phyloP scores from a whole-genome alignment of 2,329 filamentous ascomycete genomes.

The Paecilomyces formosus region DNA sequence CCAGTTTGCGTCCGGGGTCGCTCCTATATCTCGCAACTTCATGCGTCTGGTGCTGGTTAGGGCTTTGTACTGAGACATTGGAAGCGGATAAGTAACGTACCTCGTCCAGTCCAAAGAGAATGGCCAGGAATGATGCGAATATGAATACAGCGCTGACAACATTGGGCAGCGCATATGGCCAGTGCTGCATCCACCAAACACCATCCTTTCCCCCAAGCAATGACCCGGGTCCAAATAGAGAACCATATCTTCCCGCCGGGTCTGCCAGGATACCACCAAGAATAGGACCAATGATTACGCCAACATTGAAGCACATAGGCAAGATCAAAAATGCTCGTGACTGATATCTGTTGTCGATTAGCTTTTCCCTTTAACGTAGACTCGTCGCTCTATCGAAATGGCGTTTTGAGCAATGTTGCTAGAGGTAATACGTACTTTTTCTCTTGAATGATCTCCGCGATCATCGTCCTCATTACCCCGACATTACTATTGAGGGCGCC shows the following conservation, averaged over 20 bases:
- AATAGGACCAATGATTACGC: slow-evolving; percentile 52
- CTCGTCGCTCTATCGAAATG: neutral
- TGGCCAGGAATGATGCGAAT: slow-evolving; percentile 44
- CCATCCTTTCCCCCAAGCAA: slow-evolving; percentile 50
- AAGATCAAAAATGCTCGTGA: slow-evolving; percentile 51
- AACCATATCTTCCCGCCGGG: slow-evolving; percentile 54
- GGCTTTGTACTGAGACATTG: neutral
- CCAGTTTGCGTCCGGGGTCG: slow-evolving; percentile 35
- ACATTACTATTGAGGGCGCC: slow-evolving; percentile 66
- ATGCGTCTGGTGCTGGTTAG: slow-evolving; percentile 20
- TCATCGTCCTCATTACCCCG: slow-evolving; percentile 68
- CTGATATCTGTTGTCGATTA: slow-evolving; percentile 29
- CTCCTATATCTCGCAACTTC: slow-evolving; percentile 28
- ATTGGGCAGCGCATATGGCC: slow-evolving; percentile 64
- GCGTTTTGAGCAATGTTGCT: neutral
- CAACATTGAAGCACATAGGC: slow-evolving; percentile 64
- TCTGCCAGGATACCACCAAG: slow-evolving; percentile 62
- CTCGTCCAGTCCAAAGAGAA: slow-evolving; percentile 62
- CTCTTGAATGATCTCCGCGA: slow-evolving; percentile 63
- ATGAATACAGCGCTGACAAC: slow-evolving; percentile 58
- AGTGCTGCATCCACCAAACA: slow-evolving; percentile 56
- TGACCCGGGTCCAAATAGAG: slow-evolving; percentile 54
- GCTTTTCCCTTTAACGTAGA: neutral
- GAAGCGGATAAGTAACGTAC: slow-evolving; percentile 21
- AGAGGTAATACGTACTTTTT: slow-evolving; percentile 45